These are phyloP conservation scores for Powellomyces hirtus DNA, from an alignment of 192 early-diverging fungal species.

Conservation along the genomic window DNA sequence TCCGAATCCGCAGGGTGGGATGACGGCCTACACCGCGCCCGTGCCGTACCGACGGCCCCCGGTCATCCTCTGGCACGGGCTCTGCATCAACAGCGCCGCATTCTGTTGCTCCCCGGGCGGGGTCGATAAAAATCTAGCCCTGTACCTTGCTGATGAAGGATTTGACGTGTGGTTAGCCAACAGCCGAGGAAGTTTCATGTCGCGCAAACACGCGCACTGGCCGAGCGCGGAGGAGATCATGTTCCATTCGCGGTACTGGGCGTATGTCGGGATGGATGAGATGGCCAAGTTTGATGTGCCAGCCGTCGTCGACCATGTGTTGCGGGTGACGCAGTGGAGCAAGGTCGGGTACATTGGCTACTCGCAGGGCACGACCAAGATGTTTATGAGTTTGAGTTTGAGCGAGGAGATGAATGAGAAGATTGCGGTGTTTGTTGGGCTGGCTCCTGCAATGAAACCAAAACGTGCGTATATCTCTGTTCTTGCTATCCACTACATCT, in stretches of 20 bases:
- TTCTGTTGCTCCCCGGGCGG: slow-evolving; percentile 77
- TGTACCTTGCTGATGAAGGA: slow-evolving; percentile 69
- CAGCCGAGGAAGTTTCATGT: slow-evolving; percentile 82
- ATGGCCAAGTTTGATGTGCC: slow-evolving; percentile 80
- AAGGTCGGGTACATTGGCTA: slow-evolving; percentile 83
- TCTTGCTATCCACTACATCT: not conserved
- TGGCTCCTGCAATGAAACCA: slow-evolving; percentile 72
- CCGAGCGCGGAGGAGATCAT: slow-evolving; percentile 37
- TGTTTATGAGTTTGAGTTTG: slow-evolving; percentile 77
- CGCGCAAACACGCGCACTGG: slow-evolving; percentile 62
- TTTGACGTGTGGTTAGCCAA: slow-evolving; percentile 95
- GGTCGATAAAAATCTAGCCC: slow-evolving; percentile 70
- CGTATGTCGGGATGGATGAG: slow-evolving; percentile 81
- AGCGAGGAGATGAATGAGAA: slow-evolving; percentile 72
- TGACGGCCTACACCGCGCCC: slow-evolving; percentile 32
- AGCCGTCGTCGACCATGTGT: slow-evolving; percentile 76
- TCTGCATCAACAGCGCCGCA: slow-evolving; percentile 80
- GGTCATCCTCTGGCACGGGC: slow-evolving; percentile 86
- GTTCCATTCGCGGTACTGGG: slow-evolving; percentile 68
- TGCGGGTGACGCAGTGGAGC: slow-evolving; percentile 63
- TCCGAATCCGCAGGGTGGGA: slow-evolving; percentile 35
- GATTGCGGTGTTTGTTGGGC: slow-evolving; percentile 74
- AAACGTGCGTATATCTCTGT: slow-evolving; percentile 10
- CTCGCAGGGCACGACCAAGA: slow-evolving; percentile 82
- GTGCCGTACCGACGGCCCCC: slow-evolving; percentile 40